Base-by-base conservation (phyloP, 1,139 yeast species). In the Blastobotrys buckinghamii region DNA sequence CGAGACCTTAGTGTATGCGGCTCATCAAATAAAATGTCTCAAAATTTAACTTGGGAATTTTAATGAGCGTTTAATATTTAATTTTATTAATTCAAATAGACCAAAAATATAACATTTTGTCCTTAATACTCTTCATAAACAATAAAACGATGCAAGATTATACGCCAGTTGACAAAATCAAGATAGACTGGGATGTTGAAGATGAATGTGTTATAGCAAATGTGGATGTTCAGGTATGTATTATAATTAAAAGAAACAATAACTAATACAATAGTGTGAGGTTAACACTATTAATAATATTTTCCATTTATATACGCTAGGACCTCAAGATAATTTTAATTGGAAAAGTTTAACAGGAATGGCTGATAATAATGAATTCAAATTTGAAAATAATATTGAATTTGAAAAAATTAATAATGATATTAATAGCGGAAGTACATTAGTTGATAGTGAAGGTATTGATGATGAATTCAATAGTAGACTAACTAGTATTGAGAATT, bases 221-320 rank as follows among this genome's bases (percentile, higher is more conserved):
- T 30, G 42, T 39, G 12, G 44, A 41, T 12, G 29, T 41, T 13
- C 15, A 27, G 5, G 43, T 40, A 30, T 5, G 43, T 40, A 27
- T n/a, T 22, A 38, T 12, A 8, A 12, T 13, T 3, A 37, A 37
- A 16, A 26, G 5, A 19, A 12, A 36, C 12, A n/a, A 5, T 26
- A 19, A 17, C 13, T 8, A n/a, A 17, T 16, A 9, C 1, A 2
- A 22, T 36, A 43, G 42, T 44, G 47, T 32, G 15, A 15, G 20
- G 29, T 27, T 17, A 39, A 24, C 16, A 29, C 37, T 12, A 26
- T 15, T 26, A 19, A 38, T 9, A 40, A 36, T 19, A 36, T 48
- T 13, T 48, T 32, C 20, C 50, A 48, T 41, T n/a, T 48, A 24
- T 48, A 33, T 37, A 48, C 50, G 16, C 37, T 48, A 4, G 48